Base-by-base conservation (phyloP, 2,329 filamentous ascomycete species). In the Neobulgaria alba region DNA sequence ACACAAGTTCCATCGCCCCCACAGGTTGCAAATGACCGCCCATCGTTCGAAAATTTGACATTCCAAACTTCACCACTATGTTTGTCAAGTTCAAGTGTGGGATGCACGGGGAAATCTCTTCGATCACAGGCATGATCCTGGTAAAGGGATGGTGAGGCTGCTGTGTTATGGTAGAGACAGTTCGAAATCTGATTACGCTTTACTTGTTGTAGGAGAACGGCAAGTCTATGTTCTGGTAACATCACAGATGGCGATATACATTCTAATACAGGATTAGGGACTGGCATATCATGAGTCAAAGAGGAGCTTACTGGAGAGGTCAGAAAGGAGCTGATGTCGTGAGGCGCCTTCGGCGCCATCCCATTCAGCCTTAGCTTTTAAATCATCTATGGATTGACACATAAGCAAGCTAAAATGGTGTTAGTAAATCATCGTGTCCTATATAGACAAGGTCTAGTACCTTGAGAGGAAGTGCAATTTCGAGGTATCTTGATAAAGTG, bases 231-330 rank as follows among this genome's bases (percentile, higher is more conserved):
- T 57, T 95, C 86, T 1, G 92, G 92, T 40, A 98, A 83, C 89
- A 98, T 96, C 33, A 95, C 85, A 3, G 88, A 92, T 0, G 92
- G 90, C 1, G 92, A 95, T 60, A 98, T 94, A 42, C 79, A 95
- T 68, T 74, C 85, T 90, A 52, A 14, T 45, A 14, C 5, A 14
- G 32, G 29, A 41, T 65, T 39, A 60, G 46, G n/a, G n/a, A n/a
- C n/a, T n/a, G n/a, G n/a, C n/a, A n/a, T 36, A 10, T 12, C 15
- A 39, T 19, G 7, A 16, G 3, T n/a, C 15, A 33, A 20, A 15
- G 21, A 17, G 33, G 15, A 32, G 64, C 77, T 64, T 67, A 92
- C 85, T 86, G 17, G 89, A 95, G 23, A 96, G 67, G 45, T 92
- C 78, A 1, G 85, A 86, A 15, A 96, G 72, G 3, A 96, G 65